Base-by-base conservation (phyloP, 2,329 filamentous ascomycete species). In the Talaromyces sp. region DNA sequence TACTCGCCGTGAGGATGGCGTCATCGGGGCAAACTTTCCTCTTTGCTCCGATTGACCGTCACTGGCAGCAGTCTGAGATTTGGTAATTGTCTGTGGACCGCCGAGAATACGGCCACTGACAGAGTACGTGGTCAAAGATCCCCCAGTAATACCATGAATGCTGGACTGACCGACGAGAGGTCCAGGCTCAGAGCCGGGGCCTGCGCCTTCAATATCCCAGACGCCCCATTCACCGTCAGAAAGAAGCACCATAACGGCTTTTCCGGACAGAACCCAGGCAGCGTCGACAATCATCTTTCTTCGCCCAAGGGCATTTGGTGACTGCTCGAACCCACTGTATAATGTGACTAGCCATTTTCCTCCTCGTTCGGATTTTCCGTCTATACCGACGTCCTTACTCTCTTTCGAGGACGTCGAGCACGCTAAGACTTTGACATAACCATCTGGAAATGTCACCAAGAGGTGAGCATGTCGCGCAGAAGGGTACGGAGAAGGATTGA, bases 371-470 rank as follows among this genome's bases (percentile, higher is more conserved):
- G 70, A 68, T 13, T 67, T 71, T 10, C 77, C 77, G 22, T 70
- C 69, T 13, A 77, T 75, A 6, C 74, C 70, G 7, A 67, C 65
- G 16, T 71, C 56, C 14, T 60, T 60, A 56, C 70, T 75, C 7
- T 69, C 69, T 16, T 68, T 64, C 49, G 72, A 75, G 24, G 68
- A 71, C 16, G 82, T 77, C 37, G 86, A 81, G 31, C 83, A 83
- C 62, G 87, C 84, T 70, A 86, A 87, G 14, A 89, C 78, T 62
- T 86, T 85, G 33, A 86, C 83, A 49, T 78, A 80, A 6, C 86
- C 86, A n/a, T 78, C 80, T 1, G 79, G 73, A 64, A 87, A 85
- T 1, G 82, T 79, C 7, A 89, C 76, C 9, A 89, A 78, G 11
- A 89, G 73, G 52, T 83, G 82, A 0, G 83, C 81, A 72, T 87